Conservation (phyloP, 129 eudicot species). For the Flaveria ramosissima region DNA sequence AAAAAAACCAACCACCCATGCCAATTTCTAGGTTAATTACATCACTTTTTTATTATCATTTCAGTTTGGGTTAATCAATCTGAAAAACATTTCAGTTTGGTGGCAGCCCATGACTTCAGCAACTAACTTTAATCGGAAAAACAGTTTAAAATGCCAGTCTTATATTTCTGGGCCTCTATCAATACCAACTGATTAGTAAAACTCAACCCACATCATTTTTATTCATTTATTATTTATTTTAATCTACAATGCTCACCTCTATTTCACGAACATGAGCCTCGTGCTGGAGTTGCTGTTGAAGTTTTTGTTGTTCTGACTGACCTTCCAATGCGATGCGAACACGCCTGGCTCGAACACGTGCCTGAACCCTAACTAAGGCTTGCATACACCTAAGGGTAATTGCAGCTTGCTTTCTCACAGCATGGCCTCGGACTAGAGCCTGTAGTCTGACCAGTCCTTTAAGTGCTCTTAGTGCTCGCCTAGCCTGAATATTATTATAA, state of each 20-base stretch:
- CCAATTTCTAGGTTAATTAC: neutral
- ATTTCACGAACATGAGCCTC: constrained; percentile 89
- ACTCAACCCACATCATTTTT: neutral
- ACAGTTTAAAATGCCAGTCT: neutral
- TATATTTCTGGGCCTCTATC: neutral
- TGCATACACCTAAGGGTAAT: constrained; percentile 96
- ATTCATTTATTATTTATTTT: neutral
- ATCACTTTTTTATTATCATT: neutral
- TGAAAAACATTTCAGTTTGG: neutral
- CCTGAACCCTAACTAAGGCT: constrained; percentile 96
- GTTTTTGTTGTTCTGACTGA: constrained; percentile 66
- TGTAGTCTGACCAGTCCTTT: constrained; percentile 95
- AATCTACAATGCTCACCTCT: constrained; percentile 49
- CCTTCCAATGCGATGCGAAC: constrained; percentile 79
- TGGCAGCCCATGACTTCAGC: neutral
- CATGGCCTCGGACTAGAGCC: constrained; percentile 95
- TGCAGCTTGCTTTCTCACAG: constrained; percentile 97
- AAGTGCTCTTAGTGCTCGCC: constrained; percentile 83
- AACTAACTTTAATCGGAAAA: neutral
- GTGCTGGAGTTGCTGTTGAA: constrained; percentile 71
- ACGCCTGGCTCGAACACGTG: constrained; percentile 95
- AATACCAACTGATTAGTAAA: neutral
- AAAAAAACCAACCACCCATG: neutral
- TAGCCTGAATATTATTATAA: constrained; percentile 55
- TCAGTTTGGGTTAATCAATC: neutral